These are phyloP conservation scores for Vigna radiata DNA, from an alignment of 306 rosid genomes.

Conservation along the genomic window DNA sequence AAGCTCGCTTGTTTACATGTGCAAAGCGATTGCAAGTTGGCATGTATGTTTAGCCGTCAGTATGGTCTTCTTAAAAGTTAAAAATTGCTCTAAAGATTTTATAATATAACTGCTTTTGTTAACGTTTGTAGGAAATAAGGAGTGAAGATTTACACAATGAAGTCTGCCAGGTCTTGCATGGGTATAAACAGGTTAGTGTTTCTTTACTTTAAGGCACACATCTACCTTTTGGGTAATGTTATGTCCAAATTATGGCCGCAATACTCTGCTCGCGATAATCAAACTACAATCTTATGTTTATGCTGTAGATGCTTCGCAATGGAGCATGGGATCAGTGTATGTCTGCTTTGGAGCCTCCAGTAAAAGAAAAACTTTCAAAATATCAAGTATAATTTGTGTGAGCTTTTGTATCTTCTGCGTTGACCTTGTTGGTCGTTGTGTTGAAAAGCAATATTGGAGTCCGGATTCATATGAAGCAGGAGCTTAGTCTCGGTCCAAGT, in stretches of 20 bases:
- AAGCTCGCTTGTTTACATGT: conserved; percentile 76
- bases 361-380: conserved; percentile 87
- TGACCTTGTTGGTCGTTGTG: conserved; percentile 52
- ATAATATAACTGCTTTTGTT: conserved; percentile 34
- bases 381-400: conserved; percentile 72
- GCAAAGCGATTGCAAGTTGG: conserved; percentile 99
- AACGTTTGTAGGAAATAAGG: conserved; percentile 79
- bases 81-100: conserved; percentile 18
- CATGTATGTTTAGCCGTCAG: conserved; percentile 68
- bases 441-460: conserved; percentile 48
- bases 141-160: conserved; percentile 90
- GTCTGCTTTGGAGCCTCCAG: conserved; percentile 91
- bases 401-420: conserved; percentile 61
- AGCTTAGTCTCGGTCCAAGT: conserved; percentile 51
- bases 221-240: background rate
- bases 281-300: conserved; percentile 25
- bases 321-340: conserved; percentile 99
- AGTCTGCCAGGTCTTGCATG: conserved; percentile 92
- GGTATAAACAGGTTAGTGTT: conserved; percentile 88
- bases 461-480: conserved; percentile 47
- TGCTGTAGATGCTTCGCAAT: conserved; percentile 83
- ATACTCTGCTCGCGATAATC: conserved; percentile 4
- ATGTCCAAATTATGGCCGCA: conserved; percentile 23
- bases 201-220: conserved; percentile 33
- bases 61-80: conserved; percentile 26